phyloP scores from a whole-genome alignment of 2,329 filamentous ascomycete species.

The Paramyrothecium roridum region DNA sequence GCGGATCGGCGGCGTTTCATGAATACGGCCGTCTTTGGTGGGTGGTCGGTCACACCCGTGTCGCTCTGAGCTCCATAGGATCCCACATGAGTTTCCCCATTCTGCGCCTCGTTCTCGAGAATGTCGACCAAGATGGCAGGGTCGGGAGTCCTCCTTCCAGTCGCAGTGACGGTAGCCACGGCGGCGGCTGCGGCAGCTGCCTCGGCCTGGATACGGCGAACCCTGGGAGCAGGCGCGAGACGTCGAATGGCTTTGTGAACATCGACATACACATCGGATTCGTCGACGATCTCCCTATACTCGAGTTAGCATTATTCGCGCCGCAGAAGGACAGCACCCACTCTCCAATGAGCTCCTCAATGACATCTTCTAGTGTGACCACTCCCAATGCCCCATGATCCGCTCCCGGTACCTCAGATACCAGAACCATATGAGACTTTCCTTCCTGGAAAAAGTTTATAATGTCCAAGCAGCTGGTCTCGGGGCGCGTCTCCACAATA shows the following conservation, averaged over 20 bases:
- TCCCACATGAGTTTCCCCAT: slow-evolving; percentile 19
- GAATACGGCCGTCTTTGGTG: slow-evolving; percentile 53
- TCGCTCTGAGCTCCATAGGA: slow-evolving; percentile 37
- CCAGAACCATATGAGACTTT: slow-evolving; percentile 97
- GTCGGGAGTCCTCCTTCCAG: slow-evolving; percentile 22
- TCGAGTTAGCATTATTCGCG: slow-evolving; percentile 12
- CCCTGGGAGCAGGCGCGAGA: slow-evolving; percentile 78
- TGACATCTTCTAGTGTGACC: slow-evolving; percentile 95
- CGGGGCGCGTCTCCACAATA: slow-evolving; percentile 87
- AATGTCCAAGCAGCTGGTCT: slow-evolving; percentile 96
- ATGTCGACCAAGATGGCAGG: slow-evolving; percentile 32
- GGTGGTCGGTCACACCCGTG: slow-evolving; percentile 34
- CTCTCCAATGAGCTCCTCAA: slow-evolving; percentile 98
- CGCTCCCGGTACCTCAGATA: slow-evolving; percentile 86
- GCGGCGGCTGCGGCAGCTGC: slow-evolving; percentile 25
- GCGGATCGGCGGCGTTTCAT: slow-evolving; percentile 57
- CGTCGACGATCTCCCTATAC: slow-evolving; percentile 89
- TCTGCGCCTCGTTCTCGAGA: slow-evolving; percentile 26
- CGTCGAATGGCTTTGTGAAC: slow-evolving; percentile 97
- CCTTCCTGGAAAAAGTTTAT: slow-evolving; percentile 99
- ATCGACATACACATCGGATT: slow-evolving; percentile 97
- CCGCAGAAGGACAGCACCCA: slow-evolving; percentile 44
- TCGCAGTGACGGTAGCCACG: slow-evolving; percentile 5
- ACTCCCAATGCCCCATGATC: slow-evolving; percentile 88
- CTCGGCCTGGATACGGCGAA: slow-evolving; percentile 47